Evolutionary conservation across 83 land plant genomes (phyloP), one percentile per base, ranked within the genome.

Genomic region (Picea mariana): DNA sequence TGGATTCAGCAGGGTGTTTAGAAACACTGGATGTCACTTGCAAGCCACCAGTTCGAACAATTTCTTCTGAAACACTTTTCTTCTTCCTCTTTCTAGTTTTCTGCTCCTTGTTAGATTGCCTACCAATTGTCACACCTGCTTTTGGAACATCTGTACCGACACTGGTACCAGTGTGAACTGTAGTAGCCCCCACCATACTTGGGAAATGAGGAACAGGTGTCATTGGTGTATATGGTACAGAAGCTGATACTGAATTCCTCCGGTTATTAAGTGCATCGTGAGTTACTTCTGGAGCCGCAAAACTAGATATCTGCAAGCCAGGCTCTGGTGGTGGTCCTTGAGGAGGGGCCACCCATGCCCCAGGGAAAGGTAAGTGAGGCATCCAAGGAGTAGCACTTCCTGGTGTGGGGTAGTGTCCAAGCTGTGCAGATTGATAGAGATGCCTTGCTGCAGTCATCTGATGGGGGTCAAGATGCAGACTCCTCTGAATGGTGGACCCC

Each of bases 21-120:
- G 77, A 20, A 47, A 47, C 58, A 47, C 59, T 23, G 59, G 59
- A 12, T 17, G 77, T 21, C 77, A 44, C 27, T 42, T 49, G 49
- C 77, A 73, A 73, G 16, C 58, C 77, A 73, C 26, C 52, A 47
- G 59, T 61, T 77, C 71, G 87, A 42, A 27, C 75, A 69, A 42
- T 38, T 62, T 83, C 86, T 42, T 65, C 87, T 75, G 92, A 49
- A 27, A 47, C 62, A 24, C 81, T 21, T 67, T 23, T 78, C 83
- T 92, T 92, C 38, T 87, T 92, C 59, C 88, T 86, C 78, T 83
- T 92, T 67, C 91, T 89, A 65, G 90, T 20, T 65, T 92, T 92
- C 21, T 82, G 81, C n/a, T 78, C 89, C 61, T 77, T 60, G 75
- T 85, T 52, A 44, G 80, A 15, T 24, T n/a, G 72, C 77, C 68